Conservation (phyloP, 2,329 filamentous ascomycete genomes). For the Lasiodiplodia theobromae region DNA sequence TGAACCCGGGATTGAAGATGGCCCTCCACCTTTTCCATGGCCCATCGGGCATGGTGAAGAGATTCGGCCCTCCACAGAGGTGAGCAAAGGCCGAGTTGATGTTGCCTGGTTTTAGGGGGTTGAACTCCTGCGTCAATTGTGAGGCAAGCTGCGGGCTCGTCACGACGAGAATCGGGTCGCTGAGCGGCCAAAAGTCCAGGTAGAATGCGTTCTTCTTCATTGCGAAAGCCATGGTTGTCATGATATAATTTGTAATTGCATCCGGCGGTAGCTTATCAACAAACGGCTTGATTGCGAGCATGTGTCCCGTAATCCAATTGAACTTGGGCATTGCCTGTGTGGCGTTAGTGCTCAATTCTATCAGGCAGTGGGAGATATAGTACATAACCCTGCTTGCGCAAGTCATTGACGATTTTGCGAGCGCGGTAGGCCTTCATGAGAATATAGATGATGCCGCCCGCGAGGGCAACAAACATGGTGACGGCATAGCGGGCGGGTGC, state of each 20-base stretch:
- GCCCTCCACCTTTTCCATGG: conserved; percentile 32
- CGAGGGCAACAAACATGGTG: no score
- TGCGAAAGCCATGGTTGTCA: background rate
- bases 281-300: background rate
- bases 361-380: background rate
- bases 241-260: background rate
- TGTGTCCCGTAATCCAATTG: background rate
- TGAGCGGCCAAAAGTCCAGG: conserved; percentile 55
- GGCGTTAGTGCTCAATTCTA: background rate
- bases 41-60: conserved; percentile 36
- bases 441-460: no score
- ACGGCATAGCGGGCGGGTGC: no score
- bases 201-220: conserved; percentile 46
- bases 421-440: background rate
- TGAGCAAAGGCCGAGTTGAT: background rate
- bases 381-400: conserved; percentile 12
- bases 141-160: conserved; percentile 47
- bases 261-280: background rate
- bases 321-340: background rate
- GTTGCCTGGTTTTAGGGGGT: background rate
- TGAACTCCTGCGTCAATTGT: background rate
- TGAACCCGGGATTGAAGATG: conserved; percentile 43
- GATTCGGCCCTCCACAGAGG: conserved; percentile 32
- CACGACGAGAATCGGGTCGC: conserved; percentile 43
- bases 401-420: background rate